Conservation (phyloP, 2,329 filamentous ascomycete species). For the Fusarium dlaminii region DNA sequence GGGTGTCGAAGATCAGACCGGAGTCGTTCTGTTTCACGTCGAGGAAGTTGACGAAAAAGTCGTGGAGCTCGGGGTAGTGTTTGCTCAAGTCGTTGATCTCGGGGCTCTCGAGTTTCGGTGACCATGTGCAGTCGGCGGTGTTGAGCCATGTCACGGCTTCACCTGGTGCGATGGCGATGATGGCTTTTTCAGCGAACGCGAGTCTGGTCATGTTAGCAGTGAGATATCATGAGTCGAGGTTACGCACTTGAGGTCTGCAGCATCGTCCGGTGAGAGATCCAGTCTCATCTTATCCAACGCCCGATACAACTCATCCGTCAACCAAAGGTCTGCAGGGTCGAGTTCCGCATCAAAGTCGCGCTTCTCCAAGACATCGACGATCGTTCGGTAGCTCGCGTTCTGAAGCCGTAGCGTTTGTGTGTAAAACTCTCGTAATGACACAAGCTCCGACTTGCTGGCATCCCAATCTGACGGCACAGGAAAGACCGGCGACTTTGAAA, state of each 20-base stretch:
- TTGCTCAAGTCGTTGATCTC: slow-evolving; percentile 34
- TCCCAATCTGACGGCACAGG: slow-evolving; percentile 35
- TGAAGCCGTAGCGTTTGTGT: slow-evolving; percentile 29
- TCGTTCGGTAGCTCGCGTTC: slow-evolving; percentile 24
- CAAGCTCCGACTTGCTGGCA: slow-evolving; percentile 35
- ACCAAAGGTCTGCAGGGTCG: slow-evolving; percentile 31
- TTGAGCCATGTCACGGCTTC: slow-evolving; percentile 29
- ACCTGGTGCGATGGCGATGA: slow-evolving; percentile 27
- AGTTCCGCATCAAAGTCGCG: slow-evolving; percentile 31
- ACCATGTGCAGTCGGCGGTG: slow-evolving; percentile 29
- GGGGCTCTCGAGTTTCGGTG: slow-evolving; percentile 25
- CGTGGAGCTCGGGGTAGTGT: slow-evolving; percentile 32
- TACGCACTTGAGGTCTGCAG: slow-evolving; percentile 29
- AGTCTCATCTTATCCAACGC: slow-evolving; percentile 32
- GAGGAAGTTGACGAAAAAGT: slow-evolving; percentile 37
- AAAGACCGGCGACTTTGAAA: slow-evolving; percentile 37
- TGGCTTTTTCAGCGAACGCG: slow-evolving; percentile 5
- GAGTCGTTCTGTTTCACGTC: slow-evolving; percentile 26
- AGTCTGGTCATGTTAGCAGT: not conserved
- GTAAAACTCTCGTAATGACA: slow-evolving; percentile 36
- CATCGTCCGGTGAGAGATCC: slow-evolving; percentile 21
- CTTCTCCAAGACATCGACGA: slow-evolving; percentile 30
- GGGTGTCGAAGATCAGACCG: slow-evolving; percentile 28
- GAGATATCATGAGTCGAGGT: rapidly evolving
- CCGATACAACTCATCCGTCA: slow-evolving; percentile 29